These are phyloP conservation scores for Stagonosporopsis cucurbitacearum DNA, from an alignment of 2,329 filamentous ascomycete genomes.

Conservation along the genomic window DNA sequence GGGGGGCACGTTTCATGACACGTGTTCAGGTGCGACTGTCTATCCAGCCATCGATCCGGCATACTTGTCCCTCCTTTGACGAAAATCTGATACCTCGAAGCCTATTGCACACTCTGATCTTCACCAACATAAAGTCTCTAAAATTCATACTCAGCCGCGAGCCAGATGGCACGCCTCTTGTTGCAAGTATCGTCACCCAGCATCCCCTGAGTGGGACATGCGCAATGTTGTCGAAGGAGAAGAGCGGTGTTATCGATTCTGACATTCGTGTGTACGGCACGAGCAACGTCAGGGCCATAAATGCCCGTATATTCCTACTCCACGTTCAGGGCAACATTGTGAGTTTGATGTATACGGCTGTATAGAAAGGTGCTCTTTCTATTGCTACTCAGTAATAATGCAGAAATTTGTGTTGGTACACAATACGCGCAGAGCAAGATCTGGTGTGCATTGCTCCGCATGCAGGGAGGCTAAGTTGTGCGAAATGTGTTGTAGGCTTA, in stretches of 20 bases:
- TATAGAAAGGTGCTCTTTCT: conserved; percentile 41
- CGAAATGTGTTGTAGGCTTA: too few relatives aligned
- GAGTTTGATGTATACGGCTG: conserved; percentile 41
- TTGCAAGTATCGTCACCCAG: conserved; percentile 30
- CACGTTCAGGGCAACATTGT: conserved; percentile 40
- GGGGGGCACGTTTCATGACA: conserved; percentile 53
- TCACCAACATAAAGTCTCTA: conserved; percentile 40
- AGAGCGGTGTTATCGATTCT: conserved; percentile 37
- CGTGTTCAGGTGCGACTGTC: conserved; percentile 43
- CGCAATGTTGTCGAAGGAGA: conserved; percentile 42
- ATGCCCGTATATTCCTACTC: conserved; percentile 38
- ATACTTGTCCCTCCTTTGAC: conserved; percentile 55
- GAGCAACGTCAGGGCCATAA: conserved; percentile 36
- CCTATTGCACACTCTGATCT: conserved; percentile 38
- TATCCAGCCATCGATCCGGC: conserved; percentile 52
- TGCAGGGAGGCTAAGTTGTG: too few relatives aligned
- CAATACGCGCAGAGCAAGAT: neutral
- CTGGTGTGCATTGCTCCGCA: too few relatives aligned
- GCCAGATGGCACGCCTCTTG: conserved; percentile 22
- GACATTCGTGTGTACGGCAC: conserved; percentile 41
- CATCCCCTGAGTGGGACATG: conserved; percentile 43
- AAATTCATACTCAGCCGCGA: conserved; percentile 37
- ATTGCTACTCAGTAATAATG: too few relatives aligned
- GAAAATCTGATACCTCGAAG: conserved; percentile 50
- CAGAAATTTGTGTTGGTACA: too few relatives aligned